Percentiles rank a stretch among this genome's conserved stretches.
Conservation (phyloP, 2,329 filamentous ascomycete genomes). For the Cordyceps militaris region DNA sequence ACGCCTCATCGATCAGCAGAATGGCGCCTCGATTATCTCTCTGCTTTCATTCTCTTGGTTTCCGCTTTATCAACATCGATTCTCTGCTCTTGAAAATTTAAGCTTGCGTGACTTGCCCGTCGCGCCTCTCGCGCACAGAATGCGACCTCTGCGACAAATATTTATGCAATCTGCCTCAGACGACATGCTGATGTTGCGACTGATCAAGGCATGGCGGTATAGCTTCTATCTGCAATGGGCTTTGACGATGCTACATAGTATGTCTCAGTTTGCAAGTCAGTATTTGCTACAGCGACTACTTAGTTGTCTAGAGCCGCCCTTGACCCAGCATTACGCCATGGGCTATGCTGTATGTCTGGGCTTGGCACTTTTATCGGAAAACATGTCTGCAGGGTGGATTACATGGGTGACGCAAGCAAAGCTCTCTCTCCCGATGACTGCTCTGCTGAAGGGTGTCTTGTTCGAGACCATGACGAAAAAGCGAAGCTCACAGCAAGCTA, state of each 20-base stretch:
- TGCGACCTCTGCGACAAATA: not conserved
- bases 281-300: constrained; percentile 8
- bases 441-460: constrained; percentile 8
- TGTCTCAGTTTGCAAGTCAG: not conserved
- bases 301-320: not conserved
- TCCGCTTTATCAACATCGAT: constrained; percentile 39
- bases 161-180: not conserved
- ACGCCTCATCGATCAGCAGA: constrained; percentile 50
- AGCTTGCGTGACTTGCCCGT: not conserved
- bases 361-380: constrained; percentile 45
- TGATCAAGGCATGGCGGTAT: not conserved
- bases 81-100: no score
- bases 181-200: not conserved
- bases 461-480: constrained; percentile 10
- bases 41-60: constrained; percentile 57
- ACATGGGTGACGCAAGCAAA: constrained; percentile 5
- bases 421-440: not conserved
- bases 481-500: not conserved
- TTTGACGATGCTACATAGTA: constrained; percentile 1
- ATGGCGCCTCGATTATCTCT: constrained; percentile 47
- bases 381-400: constrained; percentile 26
- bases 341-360: constrained; percentile 42
- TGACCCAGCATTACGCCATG: constrained; percentile 46
- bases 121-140: not conserved
- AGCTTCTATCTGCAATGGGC: not conserved